Conservation (phyloP, 164 flowering plant genomes). For the Magnolia officinalis region DNA sequence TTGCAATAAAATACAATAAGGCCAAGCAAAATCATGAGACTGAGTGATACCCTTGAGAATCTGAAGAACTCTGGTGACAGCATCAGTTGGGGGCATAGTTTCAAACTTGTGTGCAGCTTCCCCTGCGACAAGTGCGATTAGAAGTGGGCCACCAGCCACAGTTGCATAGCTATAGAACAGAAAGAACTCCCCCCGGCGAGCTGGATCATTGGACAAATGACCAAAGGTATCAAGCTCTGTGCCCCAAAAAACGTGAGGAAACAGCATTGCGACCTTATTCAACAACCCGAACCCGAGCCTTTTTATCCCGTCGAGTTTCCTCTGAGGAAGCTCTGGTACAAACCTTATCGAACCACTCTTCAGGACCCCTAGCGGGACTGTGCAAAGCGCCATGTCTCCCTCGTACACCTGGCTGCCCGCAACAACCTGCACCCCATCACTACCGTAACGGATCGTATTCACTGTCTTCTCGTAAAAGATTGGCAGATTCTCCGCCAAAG, state of each 20-base stretch:
- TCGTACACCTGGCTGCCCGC: slow-evolving; percentile 68
- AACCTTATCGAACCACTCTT: slow-evolving; percentile 62
- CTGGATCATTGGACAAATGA: slow-evolving; percentile 43
- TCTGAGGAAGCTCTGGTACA: slow-evolving; percentile 76
- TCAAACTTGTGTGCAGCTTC: slow-evolving; percentile 87
- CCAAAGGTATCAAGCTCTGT: slow-evolving; percentile 96
- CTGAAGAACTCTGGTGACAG: slow-evolving; percentile 61
- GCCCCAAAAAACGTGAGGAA: slow-evolving; percentile 89
- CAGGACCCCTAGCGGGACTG: slow-evolving; percentile 91
- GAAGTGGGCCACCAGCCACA: slow-evolving; percentile 86
- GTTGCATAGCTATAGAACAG: slow-evolving; percentile 83
- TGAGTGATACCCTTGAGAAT: slow-evolving; percentile 64
- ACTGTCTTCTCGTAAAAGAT: slow-evolving; percentile 74
- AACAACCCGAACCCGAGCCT: slow-evolving; percentile 90
- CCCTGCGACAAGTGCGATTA: slow-evolving; percentile 91
- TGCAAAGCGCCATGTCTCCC: slow-evolving; percentile 86
- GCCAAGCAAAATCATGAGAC: background rate
- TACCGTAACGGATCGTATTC: slow-evolving; percentile 56
- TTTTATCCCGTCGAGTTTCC: slow-evolving; percentile 77
- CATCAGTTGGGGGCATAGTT: slow-evolving; percentile 47
- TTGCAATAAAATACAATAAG: too few relatives aligned
- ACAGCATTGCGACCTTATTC: slow-evolving; percentile 92
- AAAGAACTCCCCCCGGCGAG: slow-evolving; percentile 81
- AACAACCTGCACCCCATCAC: slow-evolving; percentile 71
- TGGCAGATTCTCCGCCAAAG: slow-evolving; percentile 70